Conservation (phyloP, 148 eudicot species). For the Amaranthus hypochondriacus region DNA sequence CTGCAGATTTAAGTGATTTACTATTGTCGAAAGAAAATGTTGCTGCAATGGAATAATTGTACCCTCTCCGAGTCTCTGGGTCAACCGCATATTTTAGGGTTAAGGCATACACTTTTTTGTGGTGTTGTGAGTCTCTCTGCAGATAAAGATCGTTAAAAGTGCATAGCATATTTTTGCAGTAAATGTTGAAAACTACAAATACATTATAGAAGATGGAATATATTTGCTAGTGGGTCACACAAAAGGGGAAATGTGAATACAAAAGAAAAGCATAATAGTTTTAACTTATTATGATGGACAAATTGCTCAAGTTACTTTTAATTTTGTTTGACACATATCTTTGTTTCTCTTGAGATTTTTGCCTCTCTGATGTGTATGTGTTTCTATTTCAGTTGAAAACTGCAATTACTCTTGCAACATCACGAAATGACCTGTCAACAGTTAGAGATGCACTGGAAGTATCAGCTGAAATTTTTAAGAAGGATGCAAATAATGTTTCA, state of each 20-base stretch:
- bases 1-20: neutral
- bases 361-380: neutral
- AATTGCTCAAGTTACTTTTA: neutral
- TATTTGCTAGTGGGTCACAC: neutral
- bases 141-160: neutral
- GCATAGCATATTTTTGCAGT: neutral
- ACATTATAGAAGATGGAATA: neutral
- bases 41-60: neutral
- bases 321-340: neutral
- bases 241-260: neutral
- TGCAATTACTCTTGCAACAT: conserved; percentile 83
- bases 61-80: neutral
- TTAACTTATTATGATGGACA: neutral
- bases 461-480: conserved; percentile 90
- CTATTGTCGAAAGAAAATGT: neutral
- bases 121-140: neutral
- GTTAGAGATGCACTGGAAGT: conserved; percentile 97
- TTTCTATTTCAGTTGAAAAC: conserved; percentile 62
- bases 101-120: neutral
- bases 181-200: neutral
- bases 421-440: conserved; percentile 90
- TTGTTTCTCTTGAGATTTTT: neutral
- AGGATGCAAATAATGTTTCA: conserved; percentile 74
- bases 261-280: neutral
- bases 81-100: neutral